Conservation (phyloP, 139 green algal species). For the Chlamydomonas incerta region DNA sequence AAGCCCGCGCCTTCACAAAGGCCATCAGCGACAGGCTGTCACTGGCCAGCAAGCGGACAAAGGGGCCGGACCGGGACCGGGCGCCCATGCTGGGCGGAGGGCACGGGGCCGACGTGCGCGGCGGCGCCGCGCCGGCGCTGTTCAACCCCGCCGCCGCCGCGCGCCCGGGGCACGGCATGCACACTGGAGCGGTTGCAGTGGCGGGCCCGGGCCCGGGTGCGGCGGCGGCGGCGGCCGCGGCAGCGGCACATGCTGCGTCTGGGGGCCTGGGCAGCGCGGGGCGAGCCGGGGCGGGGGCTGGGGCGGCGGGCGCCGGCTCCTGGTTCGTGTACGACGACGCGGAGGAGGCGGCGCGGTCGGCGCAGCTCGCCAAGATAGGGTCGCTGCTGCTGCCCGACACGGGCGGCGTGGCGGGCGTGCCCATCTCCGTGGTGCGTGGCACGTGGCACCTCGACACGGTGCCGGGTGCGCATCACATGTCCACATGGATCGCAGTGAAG, state of each 20-base stretch:
- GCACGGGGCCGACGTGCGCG: not conserved
- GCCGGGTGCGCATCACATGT: no score
- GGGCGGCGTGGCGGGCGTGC: not conserved
- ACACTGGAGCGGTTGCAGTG: not conserved
- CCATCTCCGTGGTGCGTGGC: conserved; percentile 17
- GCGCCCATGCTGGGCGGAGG: no score
- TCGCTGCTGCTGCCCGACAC: conserved; percentile 7
- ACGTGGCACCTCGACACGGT: no score
- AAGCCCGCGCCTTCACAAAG: conserved; percentile 17
- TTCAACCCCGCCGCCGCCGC: no score
- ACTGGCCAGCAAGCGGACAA: not conserved
- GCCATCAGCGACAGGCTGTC: not conserved
- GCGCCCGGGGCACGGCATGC: not conserved
- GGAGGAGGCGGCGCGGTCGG: not conserved
- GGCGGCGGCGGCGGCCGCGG: no score
- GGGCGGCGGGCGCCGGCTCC: not conserved
- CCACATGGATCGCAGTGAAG: no score
- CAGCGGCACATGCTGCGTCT: no score
- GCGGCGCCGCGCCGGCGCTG: not conserved
- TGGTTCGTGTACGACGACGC: not conserved
- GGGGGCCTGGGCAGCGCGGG: not conserved
- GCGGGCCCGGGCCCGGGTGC: no score
- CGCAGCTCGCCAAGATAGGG: conserved; percentile 7
- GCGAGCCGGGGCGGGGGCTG: not conserved
- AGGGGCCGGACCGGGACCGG: not conserved